Evolutionary conservation across 2,329 filamentous ascomycete species (phyloP).

Genomic region (Rhexocercosporidium sp.): DNA sequence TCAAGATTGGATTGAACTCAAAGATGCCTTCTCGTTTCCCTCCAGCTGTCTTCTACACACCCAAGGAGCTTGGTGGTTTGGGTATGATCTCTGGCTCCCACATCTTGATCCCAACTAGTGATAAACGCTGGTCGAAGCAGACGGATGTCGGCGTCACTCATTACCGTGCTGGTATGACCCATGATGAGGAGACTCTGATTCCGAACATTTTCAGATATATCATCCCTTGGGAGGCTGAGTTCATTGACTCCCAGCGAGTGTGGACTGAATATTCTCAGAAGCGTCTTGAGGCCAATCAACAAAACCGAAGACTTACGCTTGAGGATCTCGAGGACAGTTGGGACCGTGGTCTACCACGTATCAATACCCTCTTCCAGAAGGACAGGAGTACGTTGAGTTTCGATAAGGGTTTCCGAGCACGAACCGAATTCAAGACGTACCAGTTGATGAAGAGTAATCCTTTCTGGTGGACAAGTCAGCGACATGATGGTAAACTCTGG

Average conservation of each 20-base stretch:
- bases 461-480: slow-evolving; percentile 92
- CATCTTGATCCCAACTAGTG: slow-evolving; percentile 94
- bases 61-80: slow-evolving; percentile 94
- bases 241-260: slow-evolving; percentile 97
- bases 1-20: slow-evolving; percentile 98
- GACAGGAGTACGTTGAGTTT: slow-evolving; percentile 96
- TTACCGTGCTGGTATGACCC: slow-evolving; percentile 96
- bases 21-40: slow-evolving; percentile 99
- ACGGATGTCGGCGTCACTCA: slow-evolving; percentile 97
- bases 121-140: slow-evolving; percentile 98
- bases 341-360: slow-evolving; percentile 96
- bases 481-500: slow-evolving; percentile 97
- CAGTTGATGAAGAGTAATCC: slow-evolving; percentile 99
- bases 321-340: slow-evolving; percentile 98
- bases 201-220: slow-evolving; percentile 99
- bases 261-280: slow-evolving; percentile 99
- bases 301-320: slow-evolving; percentile 91
- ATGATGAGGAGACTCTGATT: slow-evolving; percentile 96
- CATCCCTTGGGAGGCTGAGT: slow-evolving; percentile 98
- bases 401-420: slow-evolving; percentile 95
- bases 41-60: slow-evolving; percentile 97
- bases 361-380: slow-evolving; percentile 99
- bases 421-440: slow-evolving; percentile 97
- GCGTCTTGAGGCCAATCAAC: slow-evolving; percentile 93
- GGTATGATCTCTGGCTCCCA: slow-evolving; percentile 99